These are phyloP conservation scores for Penicillium macrosclerotiorum DNA, from an alignment of 495 filamentous ascomycete genomes.

Conservation along the genomic window DNA sequence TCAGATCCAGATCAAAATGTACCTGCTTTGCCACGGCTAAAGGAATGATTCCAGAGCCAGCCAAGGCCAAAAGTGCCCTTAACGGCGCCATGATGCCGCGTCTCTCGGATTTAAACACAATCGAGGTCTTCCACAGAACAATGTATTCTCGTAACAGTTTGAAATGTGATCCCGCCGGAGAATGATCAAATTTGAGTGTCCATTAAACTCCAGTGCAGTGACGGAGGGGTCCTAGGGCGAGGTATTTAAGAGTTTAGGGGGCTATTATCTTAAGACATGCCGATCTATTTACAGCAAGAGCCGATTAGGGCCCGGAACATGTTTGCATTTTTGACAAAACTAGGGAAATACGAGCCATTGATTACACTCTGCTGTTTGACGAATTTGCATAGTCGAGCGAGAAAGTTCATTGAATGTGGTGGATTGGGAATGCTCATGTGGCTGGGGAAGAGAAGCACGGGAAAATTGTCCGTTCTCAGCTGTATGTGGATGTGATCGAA, in stretches of 20 bases:
- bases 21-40: slow-evolving; percentile 22
- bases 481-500: not conserved
- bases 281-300: not conserved
- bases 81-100: slow-evolving; percentile 8
- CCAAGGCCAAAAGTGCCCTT: slow-evolving; percentile 10
- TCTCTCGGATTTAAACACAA: not conserved
- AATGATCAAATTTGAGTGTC: too few relatives aligned
- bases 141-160: too few relatives aligned
- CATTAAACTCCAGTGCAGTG: too few relatives aligned
- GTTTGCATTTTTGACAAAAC: slow-evolving; percentile 16
- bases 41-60: slow-evolving; percentile 6
- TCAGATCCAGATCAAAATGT: slow-evolving; percentile 31
- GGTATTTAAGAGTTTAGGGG: not conserved
- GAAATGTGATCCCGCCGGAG: too few relatives aligned
- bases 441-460: slow-evolving; percentile 2
- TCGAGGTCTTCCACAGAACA: too few relatives aligned
- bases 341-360: not conserved
- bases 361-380: not conserved
- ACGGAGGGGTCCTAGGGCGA: slow-evolving; percentile 1
- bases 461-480: slow-evolving; percentile 8
- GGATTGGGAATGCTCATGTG: not conserved
- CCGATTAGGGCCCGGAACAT: slow-evolving; percentile 3
- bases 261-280: not conserved
- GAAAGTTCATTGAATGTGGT: not conserved
- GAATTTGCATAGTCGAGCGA: slow-evolving; percentile 1